Evolutionary conservation across 2,329 filamentous ascomycete species (phyloP).

Genomic region (Fusarium compactum): DNA sequence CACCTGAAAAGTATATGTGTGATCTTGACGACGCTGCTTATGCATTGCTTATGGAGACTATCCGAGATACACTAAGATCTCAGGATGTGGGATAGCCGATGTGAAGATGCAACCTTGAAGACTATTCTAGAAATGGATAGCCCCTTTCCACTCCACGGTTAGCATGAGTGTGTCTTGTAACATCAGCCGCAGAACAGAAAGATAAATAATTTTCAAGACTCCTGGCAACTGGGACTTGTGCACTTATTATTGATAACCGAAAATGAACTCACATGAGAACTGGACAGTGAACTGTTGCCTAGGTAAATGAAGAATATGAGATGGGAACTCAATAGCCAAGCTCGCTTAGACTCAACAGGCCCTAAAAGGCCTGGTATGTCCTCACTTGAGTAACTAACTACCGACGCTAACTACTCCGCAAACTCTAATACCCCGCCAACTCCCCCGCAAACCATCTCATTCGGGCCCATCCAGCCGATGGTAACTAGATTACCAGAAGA

Average conservation of each 20-base stretch:
- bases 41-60: background rate
- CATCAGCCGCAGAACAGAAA: background rate
- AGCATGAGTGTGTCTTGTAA: background rate
- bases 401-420: conserved; percentile 1
- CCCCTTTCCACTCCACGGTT: background rate
- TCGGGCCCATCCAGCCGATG: background rate
- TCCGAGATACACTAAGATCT: background rate
- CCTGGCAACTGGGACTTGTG: background rate
- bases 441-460: background rate
- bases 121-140: background rate
- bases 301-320: background rate
- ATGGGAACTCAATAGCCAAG: background rate
- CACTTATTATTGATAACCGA: rapidly evolving
- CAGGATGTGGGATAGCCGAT: conserved; percentile 4
- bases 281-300: rapidly evolving
- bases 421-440: conserved; percentile 13
- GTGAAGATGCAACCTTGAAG: background rate
- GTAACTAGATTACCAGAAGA: background rate
- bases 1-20: rapidly evolving
- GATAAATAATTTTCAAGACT: background rate
- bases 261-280: background rate
- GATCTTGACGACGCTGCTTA: background rate
- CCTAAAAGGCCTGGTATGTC: background rate
- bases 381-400: background rate
- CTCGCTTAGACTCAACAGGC: background rate